Evolutionary conservation across 768 basidiomycete genomes (phyloP), one percentile per base, ranked within the genome.

Genomic region (Nidula microcarpa): DNA sequence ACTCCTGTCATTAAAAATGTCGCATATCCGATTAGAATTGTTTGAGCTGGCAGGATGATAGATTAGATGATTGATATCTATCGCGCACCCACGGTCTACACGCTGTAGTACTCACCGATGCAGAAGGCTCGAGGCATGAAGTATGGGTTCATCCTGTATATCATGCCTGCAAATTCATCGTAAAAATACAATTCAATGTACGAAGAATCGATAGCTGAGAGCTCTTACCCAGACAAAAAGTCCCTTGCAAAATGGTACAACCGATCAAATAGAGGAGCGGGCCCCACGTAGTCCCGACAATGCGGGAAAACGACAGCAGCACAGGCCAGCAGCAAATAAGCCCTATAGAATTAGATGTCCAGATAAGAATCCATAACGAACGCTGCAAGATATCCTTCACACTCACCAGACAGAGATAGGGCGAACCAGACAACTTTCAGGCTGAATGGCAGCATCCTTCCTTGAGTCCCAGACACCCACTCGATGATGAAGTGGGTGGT

Each of bases 101-200:
- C 37, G n/a, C 37, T 39, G 23, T 11, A 45, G 37, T 48, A 64
- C 76, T 55, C 58, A 83, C 84, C 72, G 35, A 80, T 66, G 59
- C 86, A 87, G 57, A 88, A 87, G 32, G 62, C 57, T 35, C 61
- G 67, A 7, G 85, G 82, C 84, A 88, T 88, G 16, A 54, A 61
- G 47, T 68, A 70, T 0, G 86, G 82, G 57, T 83, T 71, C 86
- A 88, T 87, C 49, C 68, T 64, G 74, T 81, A 86, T 11, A 83
- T 72, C 67, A 87, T 76, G 9, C 86, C 86, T 87, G n/a, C 47
- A 7, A 30, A 18, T 17, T 37, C 44, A 43, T 18, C 33, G 14
- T 18, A 41, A 18, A 51, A 43, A 30, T 45, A n/a, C n/a, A n/a
- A n/a, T n/a, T n/a, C n/a, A 9, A 23, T 13, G 33, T 35, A 34